Evolutionary conservation across 2,329 filamentous ascomycete genomes (phyloP).

Genomic region (Zopfia rhizophila): DNA sequence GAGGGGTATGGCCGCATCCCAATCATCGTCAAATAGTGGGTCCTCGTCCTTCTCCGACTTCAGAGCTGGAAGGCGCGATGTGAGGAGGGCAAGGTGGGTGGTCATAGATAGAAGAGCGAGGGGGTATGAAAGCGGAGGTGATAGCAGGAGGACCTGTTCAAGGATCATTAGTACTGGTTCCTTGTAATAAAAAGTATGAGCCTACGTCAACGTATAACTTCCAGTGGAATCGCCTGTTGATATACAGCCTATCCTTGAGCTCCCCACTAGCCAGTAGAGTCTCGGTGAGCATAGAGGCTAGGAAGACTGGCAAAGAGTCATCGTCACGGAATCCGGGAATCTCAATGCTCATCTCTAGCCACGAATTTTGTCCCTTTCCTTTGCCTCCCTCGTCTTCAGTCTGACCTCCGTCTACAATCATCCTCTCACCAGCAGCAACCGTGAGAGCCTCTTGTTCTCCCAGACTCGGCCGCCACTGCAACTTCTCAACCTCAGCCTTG

Average conservation of each 20-base stretch:
- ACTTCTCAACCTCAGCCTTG: slow-evolving; percentile 92
- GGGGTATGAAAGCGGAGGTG: slow-evolving; percentile 91
- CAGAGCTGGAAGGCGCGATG: slow-evolving; percentile 83
- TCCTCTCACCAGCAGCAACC: slow-evolving; percentile 48
- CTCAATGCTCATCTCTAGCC: slow-evolving; percentile 92
- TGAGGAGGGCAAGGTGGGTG: slow-evolving; percentile 90
- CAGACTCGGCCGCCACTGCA: slow-evolving; percentile 49
- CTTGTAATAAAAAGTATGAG: slow-evolving; percentile 32
- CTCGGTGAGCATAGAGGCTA: slow-evolving; percentile 89
- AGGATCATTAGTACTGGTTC: slow-evolving; percentile 8
- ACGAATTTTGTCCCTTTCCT: slow-evolving; percentile 68
- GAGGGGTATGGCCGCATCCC: slow-evolving; percentile 82
- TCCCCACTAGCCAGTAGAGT: slow-evolving; percentile 79
- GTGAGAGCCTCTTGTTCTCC: slow-evolving; percentile 37
- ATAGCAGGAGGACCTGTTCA: slow-evolving; percentile 84
- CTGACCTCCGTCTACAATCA: slow-evolving; percentile 52
- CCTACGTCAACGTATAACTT: slow-evolving; percentile 92
- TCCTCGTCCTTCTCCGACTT: slow-evolving; percentile 95
- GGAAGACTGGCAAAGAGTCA: slow-evolving; percentile 86
- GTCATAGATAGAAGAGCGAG: slow-evolving; percentile 92
- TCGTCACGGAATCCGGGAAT: slow-evolving; percentile 92
- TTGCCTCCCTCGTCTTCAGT: slow-evolving; percentile 33
- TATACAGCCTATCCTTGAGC: slow-evolving; percentile 76
- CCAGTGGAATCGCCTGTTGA: slow-evolving; percentile 96
- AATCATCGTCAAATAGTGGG: slow-evolving; percentile 97